Percentiles rank a stretch among this genome's conserved stretches.
Evolutionary conservation across 352 stramenopile species (phyloP).

Genomic region (Globisporangium heterothallicum): DNA sequence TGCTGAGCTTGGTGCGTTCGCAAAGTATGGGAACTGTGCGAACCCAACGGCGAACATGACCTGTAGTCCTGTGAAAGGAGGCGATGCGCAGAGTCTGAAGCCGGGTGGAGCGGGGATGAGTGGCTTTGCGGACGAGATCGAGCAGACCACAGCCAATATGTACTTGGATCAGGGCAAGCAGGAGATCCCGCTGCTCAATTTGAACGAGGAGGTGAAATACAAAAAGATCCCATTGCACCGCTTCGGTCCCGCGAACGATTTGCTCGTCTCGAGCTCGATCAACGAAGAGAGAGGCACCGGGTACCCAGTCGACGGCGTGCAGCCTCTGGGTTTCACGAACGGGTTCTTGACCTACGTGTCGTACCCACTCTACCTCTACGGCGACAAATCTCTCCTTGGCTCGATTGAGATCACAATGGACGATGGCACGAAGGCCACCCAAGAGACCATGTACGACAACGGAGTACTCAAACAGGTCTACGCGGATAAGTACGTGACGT

Average conservation of each 20-base stretch:
- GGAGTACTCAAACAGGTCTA: conserved; percentile 28
- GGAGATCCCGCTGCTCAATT: conserved; percentile 32
- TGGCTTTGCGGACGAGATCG: conserved; percentile 20
- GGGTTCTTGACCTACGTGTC: conserved; percentile 37
- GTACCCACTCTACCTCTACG: conserved; percentile 34
- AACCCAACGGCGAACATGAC: conserved; percentile 29
- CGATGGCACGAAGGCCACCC: conserved; percentile 21
- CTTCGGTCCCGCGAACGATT: conserved; percentile 21
- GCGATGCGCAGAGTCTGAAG: conserved; percentile 21
- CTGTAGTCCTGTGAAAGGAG: conserved; percentile 19
- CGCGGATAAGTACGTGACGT: conserved; percentile 26
- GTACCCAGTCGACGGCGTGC: conserved; percentile 35
- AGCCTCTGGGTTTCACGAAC: conserved; percentile 24
- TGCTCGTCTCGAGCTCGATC: conserved; percentile 9
- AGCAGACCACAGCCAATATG: conserved; percentile 11
- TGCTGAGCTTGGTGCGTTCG: conserved; percentile 27
- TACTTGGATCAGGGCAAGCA: conserved; percentile 26
- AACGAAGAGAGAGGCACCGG: conserved; percentile 20
- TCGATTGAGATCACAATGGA: conserved; percentile 25
- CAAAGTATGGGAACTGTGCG: conserved; percentile 32
- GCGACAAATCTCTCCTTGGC: conserved; percentile 19
- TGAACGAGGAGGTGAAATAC: conserved; percentile 21
- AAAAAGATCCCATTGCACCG: conserved; percentile 25
- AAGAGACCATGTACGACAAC: conserved; percentile 19
- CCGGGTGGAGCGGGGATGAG: conserved; percentile 18